Conservation (phyloP, 257 asterid genomes). For the Nemophila menziesii region DNA sequence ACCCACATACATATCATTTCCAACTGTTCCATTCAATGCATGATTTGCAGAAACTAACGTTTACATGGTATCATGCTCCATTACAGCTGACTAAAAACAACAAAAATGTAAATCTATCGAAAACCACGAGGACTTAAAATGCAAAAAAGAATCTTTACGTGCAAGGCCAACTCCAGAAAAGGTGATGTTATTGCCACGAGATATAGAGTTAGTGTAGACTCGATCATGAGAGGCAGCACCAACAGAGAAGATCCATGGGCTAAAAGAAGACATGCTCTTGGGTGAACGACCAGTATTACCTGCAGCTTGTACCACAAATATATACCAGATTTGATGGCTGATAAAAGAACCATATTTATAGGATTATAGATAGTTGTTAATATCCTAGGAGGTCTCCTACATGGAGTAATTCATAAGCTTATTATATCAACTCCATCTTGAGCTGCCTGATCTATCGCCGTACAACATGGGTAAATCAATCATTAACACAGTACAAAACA, state of each 20-base stretch:
- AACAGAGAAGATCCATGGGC: conserved; percentile 95
- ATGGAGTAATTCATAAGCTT: conserved; percentile 92
- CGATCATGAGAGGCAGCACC: conserved; percentile 96
- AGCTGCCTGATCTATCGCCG: too few relatives aligned
- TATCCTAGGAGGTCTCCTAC: conserved; percentile 95
- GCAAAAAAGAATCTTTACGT: conserved; percentile 65
- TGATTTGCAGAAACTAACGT: too few relatives aligned
- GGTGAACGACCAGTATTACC: conserved; percentile 98
- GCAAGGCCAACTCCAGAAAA: conserved; percentile 94
- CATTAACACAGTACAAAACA: too few relatives aligned
- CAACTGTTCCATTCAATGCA: too few relatives aligned
- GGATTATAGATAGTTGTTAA: conserved; percentile 96
- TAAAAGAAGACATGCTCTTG: conserved; percentile 73
- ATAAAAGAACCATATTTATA: conserved; percentile 88
- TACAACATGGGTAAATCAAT: too few relatives aligned
- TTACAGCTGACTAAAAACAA: conserved; percentile 68
- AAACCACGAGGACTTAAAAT: too few relatives aligned
- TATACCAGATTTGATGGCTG: conserved; percentile 75
- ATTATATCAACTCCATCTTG: conserved; percentile 90
- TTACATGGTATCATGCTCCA: conserved; percentile 28
- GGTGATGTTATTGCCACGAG: conserved; percentile 77
- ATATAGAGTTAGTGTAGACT: conserved; percentile 63
- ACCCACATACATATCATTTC: too few relatives aligned
- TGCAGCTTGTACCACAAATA: conserved; percentile 93
- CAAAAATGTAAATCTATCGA: too few relatives aligned